A percentile compares a stretch with the other conserved stretches of the same genome.
Conservation (phyloP, 176 grass and related monocot genomes). For the Pharus latifolius region DNA sequence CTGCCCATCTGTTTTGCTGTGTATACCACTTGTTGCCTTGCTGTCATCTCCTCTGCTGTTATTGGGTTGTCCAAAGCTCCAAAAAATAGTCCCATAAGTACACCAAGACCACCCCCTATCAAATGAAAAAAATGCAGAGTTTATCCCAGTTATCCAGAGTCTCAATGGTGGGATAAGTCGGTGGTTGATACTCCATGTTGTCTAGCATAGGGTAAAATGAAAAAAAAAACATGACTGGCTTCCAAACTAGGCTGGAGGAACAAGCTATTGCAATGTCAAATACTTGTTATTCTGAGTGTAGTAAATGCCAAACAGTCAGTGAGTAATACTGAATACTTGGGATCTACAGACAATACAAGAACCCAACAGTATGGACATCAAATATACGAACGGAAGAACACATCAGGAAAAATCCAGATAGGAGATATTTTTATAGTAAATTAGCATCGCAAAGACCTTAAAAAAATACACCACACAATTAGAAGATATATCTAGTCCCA, state of each 20-base stretch:
- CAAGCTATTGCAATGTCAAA: background rate
- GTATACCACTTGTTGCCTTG: conserved; percentile 72
- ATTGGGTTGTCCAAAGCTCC: conserved; percentile 89
- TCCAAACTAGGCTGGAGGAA: background rate
- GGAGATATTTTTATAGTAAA: background rate
- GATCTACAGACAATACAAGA: background rate
- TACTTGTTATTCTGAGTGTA: background rate
- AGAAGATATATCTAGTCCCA: background rate
- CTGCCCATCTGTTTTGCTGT: conserved; percentile 88
- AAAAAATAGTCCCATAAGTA: conserved; percentile 84
- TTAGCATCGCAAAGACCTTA: too few species aligned
- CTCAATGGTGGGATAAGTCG: background rate
- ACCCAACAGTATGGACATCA: background rate
- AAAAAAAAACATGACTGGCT: conserved; percentile 5
- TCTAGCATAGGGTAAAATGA: conserved; percentile 1
- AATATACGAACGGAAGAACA: background rate
- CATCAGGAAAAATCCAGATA: background rate
- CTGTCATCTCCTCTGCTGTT: conserved; percentile 59
- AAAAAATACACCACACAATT: background rate
- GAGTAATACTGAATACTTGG: background rate
- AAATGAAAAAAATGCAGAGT: conserved; percentile 10
- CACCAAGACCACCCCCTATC: conserved; percentile 79
- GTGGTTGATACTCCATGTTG: background rate
- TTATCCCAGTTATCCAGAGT: conserved; percentile 3
- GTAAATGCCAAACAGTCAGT: conserved; percentile 1